A percentile compares a stretch with the other conserved stretches of the same genome.
phyloP scores from a whole-genome alignment of 148 eudicot species.

The Chenopodium formosanum region DNA sequence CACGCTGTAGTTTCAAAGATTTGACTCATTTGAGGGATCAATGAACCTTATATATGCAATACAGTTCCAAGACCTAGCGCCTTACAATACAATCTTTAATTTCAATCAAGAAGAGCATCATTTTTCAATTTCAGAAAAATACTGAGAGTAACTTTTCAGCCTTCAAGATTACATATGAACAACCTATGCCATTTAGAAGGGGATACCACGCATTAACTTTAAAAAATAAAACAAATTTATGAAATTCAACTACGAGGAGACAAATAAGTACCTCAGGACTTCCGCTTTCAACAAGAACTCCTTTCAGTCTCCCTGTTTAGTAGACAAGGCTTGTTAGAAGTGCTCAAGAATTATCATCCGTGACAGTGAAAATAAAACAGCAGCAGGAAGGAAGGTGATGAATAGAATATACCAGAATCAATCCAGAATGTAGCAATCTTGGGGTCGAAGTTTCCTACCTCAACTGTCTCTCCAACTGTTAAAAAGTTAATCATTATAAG shows the following conservation, averaged over 20 bases:
- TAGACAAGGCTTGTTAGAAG: constrained; percentile 1
- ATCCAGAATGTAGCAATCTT: constrained; percentile 98
- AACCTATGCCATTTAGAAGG: neutral
- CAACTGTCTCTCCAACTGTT: constrained; percentile 93
- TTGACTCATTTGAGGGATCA: neutral
- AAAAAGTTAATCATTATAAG: constrained; percentile 19
- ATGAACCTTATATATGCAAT: neutral
- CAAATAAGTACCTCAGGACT: constrained; percentile 73
- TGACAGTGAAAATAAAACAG: neutral
- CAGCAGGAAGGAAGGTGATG: neutral
- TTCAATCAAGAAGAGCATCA: neutral
- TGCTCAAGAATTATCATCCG: neutral
- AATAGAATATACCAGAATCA: constrained; percentile 61
- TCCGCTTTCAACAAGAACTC: constrained; percentile 95
- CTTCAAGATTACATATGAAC: neutral
- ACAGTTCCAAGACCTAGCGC: neutral
- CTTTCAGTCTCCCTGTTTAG: constrained; percentile 78
- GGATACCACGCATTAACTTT: neutral
- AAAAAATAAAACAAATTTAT: neutral
- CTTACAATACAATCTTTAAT: neutral
- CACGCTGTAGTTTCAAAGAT: neutral
- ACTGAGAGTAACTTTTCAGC: neutral
- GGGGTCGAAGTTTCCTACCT: constrained; percentile 92
- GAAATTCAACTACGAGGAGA: neutral
- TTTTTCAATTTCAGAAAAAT: neutral